Evolutionary conservation across 2,329 filamentous ascomycete species (phyloP).

Genomic region (Teratosphaeria pseudoeucalypti): DNA sequence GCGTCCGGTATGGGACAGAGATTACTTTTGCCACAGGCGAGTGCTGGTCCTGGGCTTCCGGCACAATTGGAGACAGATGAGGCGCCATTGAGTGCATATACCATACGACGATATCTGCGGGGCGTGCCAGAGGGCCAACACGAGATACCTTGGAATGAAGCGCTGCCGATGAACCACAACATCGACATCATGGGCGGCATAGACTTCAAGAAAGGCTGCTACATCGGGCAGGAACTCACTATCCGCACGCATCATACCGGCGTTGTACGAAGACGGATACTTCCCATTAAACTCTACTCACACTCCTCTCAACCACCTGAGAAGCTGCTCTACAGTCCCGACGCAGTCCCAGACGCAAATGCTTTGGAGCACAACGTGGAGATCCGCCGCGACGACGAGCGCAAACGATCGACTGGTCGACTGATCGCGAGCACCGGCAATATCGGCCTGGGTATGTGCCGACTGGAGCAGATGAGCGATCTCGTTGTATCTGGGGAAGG

Average conservation of each 20-base stretch:
- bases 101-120: constrained; percentile 62
- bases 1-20: constrained; percentile 28
- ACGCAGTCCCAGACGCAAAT: constrained; percentile 3
- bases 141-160: constrained; percentile 61
- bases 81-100: constrained; percentile 46
- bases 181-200: constrained; percentile 77
- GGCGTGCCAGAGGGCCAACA: constrained; percentile 77
- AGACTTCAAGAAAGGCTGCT: constrained; percentile 93
- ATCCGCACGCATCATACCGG: constrained; percentile 92
- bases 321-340: constrained; percentile 37
- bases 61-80: constrained; percentile 28
- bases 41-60: constrained; percentile 14
- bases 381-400: constrained; percentile 43
- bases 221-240: constrained; percentile 91
- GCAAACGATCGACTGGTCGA: constrained; percentile 63
- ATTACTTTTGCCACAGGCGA: constrained; percentile 16
- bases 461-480: constrained; percentile 84
- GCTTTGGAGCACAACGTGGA: constrained; percentile 28
- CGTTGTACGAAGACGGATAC: constrained; percentile 78
- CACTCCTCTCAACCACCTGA: constrained; percentile 30
- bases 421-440: constrained; percentile 74
- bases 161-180: constrained; percentile 80
- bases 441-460: constrained; percentile 74
- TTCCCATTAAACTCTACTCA: constrained; percentile 67
- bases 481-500: constrained; percentile 59